phyloP scores from a whole-genome alignment of 441 rosid species.

The Bruguiera hainesii region DNA sequence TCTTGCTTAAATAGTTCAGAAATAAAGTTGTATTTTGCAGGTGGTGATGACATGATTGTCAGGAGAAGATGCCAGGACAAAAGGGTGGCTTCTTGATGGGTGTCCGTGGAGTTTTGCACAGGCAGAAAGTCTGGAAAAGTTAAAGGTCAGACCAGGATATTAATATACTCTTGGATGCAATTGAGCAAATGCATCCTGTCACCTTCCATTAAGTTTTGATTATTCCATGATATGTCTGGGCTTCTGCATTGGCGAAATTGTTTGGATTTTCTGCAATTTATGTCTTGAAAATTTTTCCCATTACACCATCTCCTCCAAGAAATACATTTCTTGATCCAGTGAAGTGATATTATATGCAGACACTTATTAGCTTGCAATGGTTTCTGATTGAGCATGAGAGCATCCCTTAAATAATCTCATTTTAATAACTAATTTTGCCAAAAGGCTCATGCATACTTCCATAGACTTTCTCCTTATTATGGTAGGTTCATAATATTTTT shows the following conservation, averaged over 20 bases:
- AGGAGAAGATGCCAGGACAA: slow-evolving; percentile 59
- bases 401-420: too few species aligned
- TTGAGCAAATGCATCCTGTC: slow-evolving; percentile 17
- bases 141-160: slow-evolving; percentile 64
- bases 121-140: slow-evolving; percentile 65
- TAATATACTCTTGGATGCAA: slow-evolving; percentile 62
- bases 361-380: too few species aligned
- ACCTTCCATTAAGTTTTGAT: not conserved
- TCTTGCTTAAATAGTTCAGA: not conserved
- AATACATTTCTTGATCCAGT: not conserved
- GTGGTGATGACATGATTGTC: slow-evolving; percentile 75
- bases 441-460: too few species aligned
- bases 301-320: slow-evolving; percentile 7
- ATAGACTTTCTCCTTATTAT: too few species aligned
- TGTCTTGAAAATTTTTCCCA: not conserved
- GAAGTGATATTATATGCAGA: too few species aligned
- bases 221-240: not conserved
- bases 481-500: too few species aligned
- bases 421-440: too few species aligned
- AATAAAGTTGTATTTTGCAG: slow-evolving; percentile 32
- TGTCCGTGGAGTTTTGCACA: slow-evolving; percentile 74
- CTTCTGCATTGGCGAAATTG: slow-evolving; percentile 5
- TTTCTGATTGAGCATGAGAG: too few species aligned
- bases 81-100: slow-evolving; percentile 96
- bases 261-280: slow-evolving; percentile 5